Base-by-base conservation (phyloP, 352 stramenopile genomes). In the Globisporangium okanoganense region DNA sequence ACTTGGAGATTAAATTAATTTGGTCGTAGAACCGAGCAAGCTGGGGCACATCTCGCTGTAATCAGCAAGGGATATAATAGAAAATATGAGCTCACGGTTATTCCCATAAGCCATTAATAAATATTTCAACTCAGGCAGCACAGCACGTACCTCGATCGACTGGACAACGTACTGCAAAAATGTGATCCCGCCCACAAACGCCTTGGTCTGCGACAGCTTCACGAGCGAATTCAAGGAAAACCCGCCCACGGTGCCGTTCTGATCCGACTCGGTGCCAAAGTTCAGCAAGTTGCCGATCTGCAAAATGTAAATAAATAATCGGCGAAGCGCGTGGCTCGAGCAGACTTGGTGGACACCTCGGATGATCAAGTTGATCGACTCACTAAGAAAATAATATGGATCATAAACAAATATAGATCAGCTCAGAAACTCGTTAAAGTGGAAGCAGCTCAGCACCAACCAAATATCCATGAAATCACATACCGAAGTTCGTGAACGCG, bases 101-200 rank as follows among this genome's bases (percentile, higher is more conserved):
- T 14, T 31, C 13, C 16, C 0, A 20, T 13, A 29, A 27, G 8
- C 22, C 13, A 16, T 20, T 33, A 2, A 51, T 33, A 4, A 51
- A 51, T 33, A 51, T 35, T 13, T 12, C 13, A 22, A 9, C 35
- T 16, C 9, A 40, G 13, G 35, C 35, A 40, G 25, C 8, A 58
- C 35, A 40, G 25, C 8, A 58, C 62, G 12, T 54, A 71, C 66
- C 33, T 95, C 85, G 49, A 93, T 88, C 24, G 79, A 90, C 64
- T 95, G 82, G 22, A 95, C 83, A n/a, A 95, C 72, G 57, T 92
- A 95, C 47, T 95, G 85, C 53, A 93, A 70, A 58, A 95, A 88
- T 13, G 85, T 93, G 45, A 86, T 86, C 6, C 82, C 80, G 10
- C 85, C 85, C 12, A 88, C 78, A 50, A 95, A 95, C 24, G 83